A percentile compares a stretch with the other conserved stretches of the same genome.
phyloP scores from a whole-genome alignment of 345 rosid species.

The Euphorbia pulcherrima region DNA sequence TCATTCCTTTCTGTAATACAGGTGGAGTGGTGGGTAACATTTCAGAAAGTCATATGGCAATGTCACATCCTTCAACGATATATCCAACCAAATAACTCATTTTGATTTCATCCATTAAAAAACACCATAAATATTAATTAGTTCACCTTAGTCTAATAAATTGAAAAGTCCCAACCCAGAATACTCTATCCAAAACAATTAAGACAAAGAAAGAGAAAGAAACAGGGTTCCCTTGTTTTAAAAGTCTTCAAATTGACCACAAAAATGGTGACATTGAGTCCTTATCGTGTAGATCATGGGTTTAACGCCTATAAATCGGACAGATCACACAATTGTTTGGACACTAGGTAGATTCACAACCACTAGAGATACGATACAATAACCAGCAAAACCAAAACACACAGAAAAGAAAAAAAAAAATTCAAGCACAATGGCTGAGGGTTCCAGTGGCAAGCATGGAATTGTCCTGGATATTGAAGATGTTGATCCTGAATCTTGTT shows the following conservation, averaged over 20 bases:
- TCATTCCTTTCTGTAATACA: conserved; percentile 21
- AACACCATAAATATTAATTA: too few relatives aligned
- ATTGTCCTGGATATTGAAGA: conserved; percentile 53
- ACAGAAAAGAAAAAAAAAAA: too few relatives aligned
- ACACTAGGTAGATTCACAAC: not conserved
- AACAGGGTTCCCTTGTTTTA: too few relatives aligned
- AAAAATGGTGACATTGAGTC: not conserved
- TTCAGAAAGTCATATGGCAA: not conserved
- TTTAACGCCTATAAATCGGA: not conserved
- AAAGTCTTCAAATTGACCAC: too few relatives aligned
- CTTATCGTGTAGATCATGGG: not conserved
- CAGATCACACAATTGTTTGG: not conserved
- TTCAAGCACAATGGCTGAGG: conserved; percentile 42
- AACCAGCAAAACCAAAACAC: too few relatives aligned
- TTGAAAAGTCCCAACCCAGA: not conserved
- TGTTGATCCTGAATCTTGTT: conserved; percentile 16
- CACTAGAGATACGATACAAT: too few relatives aligned
- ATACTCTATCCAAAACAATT: not conserved
- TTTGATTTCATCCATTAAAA: not conserved
- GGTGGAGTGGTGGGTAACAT: conserved; percentile 41
- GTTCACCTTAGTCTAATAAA: too few relatives aligned
- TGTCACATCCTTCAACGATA: conserved; percentile 38
- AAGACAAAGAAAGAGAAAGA: not conserved
- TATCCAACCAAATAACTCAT: conserved; percentile 9
- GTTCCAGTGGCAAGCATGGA: conserved; percentile 32